Evolutionary conservation across 2,329 filamentous ascomycete species (phyloP).

Genomic region (Xylaria sp.): DNA sequence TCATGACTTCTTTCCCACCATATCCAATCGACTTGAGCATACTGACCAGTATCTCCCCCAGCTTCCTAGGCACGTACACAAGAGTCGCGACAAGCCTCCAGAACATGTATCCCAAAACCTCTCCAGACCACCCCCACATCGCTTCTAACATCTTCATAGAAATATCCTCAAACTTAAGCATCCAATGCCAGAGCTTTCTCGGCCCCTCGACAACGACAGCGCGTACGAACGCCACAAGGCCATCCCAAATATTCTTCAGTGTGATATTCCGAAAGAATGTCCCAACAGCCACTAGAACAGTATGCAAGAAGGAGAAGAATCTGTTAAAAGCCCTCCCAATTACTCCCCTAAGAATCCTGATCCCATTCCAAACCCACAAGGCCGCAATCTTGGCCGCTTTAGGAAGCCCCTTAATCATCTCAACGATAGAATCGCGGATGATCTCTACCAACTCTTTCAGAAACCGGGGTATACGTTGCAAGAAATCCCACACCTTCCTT

Average conservation of each 20-base stretch:
- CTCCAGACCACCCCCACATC: conserved; percentile 2
- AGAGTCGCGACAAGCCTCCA: not conserved
- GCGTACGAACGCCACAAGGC: conserved; percentile 10
- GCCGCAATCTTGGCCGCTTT: not conserved
- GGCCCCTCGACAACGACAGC: conserved; percentile 1
- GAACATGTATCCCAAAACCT: not conserved
- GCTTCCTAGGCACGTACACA: not conserved
- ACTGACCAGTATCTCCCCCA: conserved; percentile 9
- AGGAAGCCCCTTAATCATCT: not conserved
- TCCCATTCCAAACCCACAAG: conserved; percentile 2
- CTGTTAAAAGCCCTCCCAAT: not conserved
- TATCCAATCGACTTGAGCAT: conserved; percentile 5
- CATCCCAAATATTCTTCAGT: conserved; percentile 5
- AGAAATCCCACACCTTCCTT: not conserved
- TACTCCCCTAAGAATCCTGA: not conserved
- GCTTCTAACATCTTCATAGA: not conserved
- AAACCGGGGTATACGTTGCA: not conserved
- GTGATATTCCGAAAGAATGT: conserved; percentile 6
- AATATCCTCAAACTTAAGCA: not conserved
- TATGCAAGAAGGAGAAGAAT: conserved; percentile 16
- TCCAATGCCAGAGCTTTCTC: conserved; percentile 2
- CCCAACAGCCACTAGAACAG: not conserved
- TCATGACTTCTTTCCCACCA: conserved; percentile 6
- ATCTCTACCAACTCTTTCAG: not conserved
- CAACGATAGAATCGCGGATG: not conserved